Evolutionary conservation across 306 rosid species (phyloP), one percentile per base, ranked within the genome.

Genomic region (Glycyrrhiza uralensis): DNA sequence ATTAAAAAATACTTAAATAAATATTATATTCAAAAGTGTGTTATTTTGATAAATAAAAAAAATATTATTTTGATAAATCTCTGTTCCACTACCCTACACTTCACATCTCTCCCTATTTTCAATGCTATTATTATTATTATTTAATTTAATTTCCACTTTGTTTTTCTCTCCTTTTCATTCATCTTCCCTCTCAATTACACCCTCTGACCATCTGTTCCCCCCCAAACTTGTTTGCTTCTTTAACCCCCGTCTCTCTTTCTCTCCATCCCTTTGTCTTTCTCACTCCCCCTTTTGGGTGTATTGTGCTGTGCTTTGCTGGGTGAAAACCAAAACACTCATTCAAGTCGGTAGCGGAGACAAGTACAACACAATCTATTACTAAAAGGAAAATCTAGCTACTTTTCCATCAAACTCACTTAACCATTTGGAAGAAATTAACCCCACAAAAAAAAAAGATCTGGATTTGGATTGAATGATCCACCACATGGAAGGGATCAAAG

Each of bases 401-500:
- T 59, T 38, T 30, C 39, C 26, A 67, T 19, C 60, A 24, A 38
- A 7, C 9, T 36, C 41, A 36, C 59, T 1, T 62, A 23, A 39
- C 17, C 12, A 36, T 50, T 50, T 62, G 29, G 62, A 22, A n/a
- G n/a, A n/a, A n/a, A n/a, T n/a, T n/a, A 5, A 47, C 11, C 4
- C 0, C 18, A 3, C 5, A 45, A 14, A 35, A 22, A 24, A 17
- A 19, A 5, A 19, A 17, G 35, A 0, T 17, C 10, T 12, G 29
- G 35, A 19, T n/a, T 51, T 35, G 14, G 44, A 38, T 38, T 20
- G 17, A 46, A 73, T 73, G 57, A 74, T 78, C 36, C 66, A 59
- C 58, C 64, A 71, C 56, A 83, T 89, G 87, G 90, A 84, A 55
- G 80, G 62, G 3, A 71, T 76, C 4, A 90, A 84, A 77, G 83